These are phyloP conservation scores for Posidonia oceanica DNA, from an alignment of 116 monocot species.

Conservation along the genomic window DNA sequence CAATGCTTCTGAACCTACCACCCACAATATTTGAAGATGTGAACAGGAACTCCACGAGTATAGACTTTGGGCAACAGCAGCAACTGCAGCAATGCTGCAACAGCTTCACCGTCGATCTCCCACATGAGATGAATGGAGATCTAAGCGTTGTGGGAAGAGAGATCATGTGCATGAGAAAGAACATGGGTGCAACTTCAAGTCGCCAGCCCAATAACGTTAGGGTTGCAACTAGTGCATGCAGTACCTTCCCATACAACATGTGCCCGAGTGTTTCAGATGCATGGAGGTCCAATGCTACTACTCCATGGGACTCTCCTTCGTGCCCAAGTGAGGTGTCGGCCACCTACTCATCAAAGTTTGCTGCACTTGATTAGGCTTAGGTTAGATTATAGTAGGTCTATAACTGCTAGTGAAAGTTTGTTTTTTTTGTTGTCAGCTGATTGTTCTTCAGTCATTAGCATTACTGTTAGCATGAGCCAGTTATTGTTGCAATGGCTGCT, in stretches of 20 bases:
- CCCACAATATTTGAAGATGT: conserved; percentile 13
- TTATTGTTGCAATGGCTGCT: no score
- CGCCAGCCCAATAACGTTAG: conserved; percentile 3
- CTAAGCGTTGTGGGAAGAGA: neutral
- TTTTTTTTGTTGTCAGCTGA: no score
- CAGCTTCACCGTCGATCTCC: conserved; percentile 11
- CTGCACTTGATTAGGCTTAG: conserved; percentile 19
- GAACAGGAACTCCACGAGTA: neutral
- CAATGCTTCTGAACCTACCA: conserved; percentile 35
- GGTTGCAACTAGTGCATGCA: neutral
- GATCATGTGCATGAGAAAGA: conserved; percentile 9
- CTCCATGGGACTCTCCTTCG: conserved; percentile 30
- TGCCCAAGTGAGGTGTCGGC: conserved; percentile 42
- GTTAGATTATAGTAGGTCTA: neutral
- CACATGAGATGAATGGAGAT: neutral
- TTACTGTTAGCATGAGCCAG: no score
- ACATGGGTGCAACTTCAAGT: neutral
- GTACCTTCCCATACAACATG: no score
- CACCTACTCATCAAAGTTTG: conserved; percentile 25
- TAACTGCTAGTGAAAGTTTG: no score
- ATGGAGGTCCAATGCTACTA: conserved; percentile 27
- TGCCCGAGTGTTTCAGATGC: conserved; percentile 31
- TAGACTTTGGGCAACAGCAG: conserved; percentile 11
- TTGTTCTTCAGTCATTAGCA: no score
- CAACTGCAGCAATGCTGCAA: neutral